phyloP scores from a whole-genome alignment of 805 yeast genomes.

The Nakazawaea populi region DNA sequence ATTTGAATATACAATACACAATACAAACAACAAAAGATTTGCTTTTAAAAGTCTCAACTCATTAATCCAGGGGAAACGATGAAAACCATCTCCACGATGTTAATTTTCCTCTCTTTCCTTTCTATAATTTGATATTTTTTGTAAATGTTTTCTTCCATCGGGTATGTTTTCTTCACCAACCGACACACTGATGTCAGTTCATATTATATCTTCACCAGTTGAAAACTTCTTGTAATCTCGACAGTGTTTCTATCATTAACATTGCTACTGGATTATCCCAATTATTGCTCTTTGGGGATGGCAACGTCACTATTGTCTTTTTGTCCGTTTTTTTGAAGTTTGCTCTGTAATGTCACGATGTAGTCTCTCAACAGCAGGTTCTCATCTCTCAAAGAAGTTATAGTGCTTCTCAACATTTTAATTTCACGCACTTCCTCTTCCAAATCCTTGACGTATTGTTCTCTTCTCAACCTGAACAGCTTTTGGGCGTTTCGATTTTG shows the following conservation, averaged over 20 bases:
- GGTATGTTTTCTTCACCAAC: too few relatives aligned
- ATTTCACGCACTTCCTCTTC: constrained; percentile 65
- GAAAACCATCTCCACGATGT: too few relatives aligned
- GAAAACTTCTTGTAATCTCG: not conserved
- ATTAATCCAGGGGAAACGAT: too few relatives aligned
- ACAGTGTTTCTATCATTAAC: not conserved
- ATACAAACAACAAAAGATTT: too few relatives aligned
- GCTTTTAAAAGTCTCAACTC: too few relatives aligned
- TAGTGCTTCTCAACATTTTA: constrained; percentile 54
- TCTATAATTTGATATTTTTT: too few relatives aligned
- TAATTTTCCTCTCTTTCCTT: too few relatives aligned
- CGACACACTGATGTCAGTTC: too few relatives aligned
- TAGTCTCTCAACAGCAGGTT: constrained; percentile 69
- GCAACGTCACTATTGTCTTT: not conserved
- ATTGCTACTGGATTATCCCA: not conserved
- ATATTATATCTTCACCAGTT: too few relatives aligned
- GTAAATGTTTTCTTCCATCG: too few relatives aligned
- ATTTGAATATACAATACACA: too few relatives aligned
- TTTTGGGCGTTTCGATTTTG: constrained; percentile 91
- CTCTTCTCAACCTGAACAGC: constrained; percentile 84
- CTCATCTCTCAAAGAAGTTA: constrained; percentile 64
- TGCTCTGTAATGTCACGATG: constrained; percentile 61
- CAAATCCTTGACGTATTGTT: constrained; percentile 71
- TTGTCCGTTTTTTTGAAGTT: constrained; percentile 41
- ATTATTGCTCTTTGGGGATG: not conserved